Conservation (phyloP, 163 green algal genomes). For the Scenedesmus sp. region DNA sequence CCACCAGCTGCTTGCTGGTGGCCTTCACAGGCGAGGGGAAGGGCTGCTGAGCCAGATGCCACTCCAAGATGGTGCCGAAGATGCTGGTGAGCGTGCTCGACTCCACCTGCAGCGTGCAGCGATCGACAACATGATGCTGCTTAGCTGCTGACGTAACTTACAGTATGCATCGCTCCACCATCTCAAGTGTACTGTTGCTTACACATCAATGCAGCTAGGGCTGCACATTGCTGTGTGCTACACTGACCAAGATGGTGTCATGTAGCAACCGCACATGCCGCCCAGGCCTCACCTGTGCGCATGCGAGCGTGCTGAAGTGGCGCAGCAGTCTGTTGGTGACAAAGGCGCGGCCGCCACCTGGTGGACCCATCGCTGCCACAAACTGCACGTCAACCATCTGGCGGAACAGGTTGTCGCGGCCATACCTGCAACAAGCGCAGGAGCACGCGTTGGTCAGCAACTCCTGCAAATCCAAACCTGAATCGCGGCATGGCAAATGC, state of each 20-base stretch:
- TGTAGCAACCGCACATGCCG: neutral
- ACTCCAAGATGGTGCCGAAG: conserved; percentile 81
- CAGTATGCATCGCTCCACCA: too few relatives aligned
- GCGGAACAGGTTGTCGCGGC: conserved; percentile 81
- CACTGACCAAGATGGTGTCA: neutral
- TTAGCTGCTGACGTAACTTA: too few relatives aligned
- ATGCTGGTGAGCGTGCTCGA: conserved; percentile 73
- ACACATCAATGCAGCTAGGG: neutral
- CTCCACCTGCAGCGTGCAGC: conserved; percentile 58
- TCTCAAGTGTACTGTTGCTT: too few relatives aligned
- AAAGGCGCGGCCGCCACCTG: conserved; percentile 80
- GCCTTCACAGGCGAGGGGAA: conserved; percentile 68
- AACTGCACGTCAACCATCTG: conserved; percentile 81
- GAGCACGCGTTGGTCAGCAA: neutral
- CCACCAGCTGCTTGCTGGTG: conserved; percentile 63
- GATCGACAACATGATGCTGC: neutral
- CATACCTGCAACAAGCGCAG: conserved; percentile 60
- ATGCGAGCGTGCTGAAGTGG: conserved; percentile 82
- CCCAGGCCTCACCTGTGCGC: conserved; percentile 68
- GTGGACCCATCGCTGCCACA: conserved; percentile 84
- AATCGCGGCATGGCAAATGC: neutral
- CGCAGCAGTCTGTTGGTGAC: conserved; percentile 80
- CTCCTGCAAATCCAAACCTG: neutral
- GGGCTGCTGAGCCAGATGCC: conserved; percentile 67
- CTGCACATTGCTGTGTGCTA: neutral